These are phyloP conservation scores for Funneliformis caledonium DNA, from an alignment of 371 early-diverging fungal genomes.

Conservation along the genomic window DNA sequence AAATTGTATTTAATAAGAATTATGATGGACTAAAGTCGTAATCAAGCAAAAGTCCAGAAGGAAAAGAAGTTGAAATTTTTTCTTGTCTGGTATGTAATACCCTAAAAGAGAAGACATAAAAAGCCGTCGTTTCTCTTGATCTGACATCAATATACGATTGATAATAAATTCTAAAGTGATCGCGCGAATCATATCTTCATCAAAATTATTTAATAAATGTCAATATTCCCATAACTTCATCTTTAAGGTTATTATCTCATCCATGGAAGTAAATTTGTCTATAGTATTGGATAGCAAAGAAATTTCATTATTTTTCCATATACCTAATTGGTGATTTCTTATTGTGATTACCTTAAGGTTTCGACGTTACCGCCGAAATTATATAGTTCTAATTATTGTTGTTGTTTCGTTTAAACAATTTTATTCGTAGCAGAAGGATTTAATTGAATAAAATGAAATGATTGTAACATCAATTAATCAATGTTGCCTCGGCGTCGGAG, in stretches of 20 bases:
- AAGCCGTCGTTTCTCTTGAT: background rate
- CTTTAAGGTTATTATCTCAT: constrained; percentile 3
- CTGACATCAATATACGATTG: background rate
- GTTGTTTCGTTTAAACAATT: no score
- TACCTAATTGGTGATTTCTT: background rate
- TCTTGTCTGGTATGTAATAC: background rate
- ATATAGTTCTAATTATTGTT: background rate
- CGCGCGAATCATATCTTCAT: no score
- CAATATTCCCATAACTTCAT: constrained; percentile 20
- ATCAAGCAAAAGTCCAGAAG: background rate
- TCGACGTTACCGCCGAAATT: no score
- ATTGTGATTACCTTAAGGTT: background rate
- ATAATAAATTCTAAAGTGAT: background rate
- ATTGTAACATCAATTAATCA: no score
- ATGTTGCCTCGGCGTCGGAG: no score
- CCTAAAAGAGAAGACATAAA: background rate
- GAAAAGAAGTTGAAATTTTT: background rate
- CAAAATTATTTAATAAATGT: background rate
- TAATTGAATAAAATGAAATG: no score
- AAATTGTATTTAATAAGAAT: no score
- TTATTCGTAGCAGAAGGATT: no score
- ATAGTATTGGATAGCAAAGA: background rate
- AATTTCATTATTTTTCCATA: background rate
- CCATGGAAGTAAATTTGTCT: background rate
- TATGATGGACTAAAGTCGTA: no score